phyloP scores from a whole-genome alignment of 1,284 basidiomycete species.

The Microbotryomycetes sp. region DNA sequence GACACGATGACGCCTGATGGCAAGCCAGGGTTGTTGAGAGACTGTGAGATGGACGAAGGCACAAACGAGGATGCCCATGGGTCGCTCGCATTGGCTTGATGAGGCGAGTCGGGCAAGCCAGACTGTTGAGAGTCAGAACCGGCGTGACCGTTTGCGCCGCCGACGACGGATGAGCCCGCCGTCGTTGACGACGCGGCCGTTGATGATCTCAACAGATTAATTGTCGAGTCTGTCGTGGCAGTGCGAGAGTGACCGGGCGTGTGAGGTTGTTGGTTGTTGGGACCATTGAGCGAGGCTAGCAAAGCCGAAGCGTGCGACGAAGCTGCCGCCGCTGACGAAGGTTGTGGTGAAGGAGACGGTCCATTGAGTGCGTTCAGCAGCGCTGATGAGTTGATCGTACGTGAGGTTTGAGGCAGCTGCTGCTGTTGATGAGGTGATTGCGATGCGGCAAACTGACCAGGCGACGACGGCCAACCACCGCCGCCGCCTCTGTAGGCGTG shows the following conservation, averaged over 20 bases:
- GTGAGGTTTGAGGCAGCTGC: constrained; percentile 1
- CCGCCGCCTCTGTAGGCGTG: too few species aligned
- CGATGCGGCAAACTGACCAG: neutral
- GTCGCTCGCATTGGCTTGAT: neutral
- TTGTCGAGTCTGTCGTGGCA: neutral
- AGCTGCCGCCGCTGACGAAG: neutral
- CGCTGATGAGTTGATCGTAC: constrained; percentile 3
- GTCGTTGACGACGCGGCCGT: constrained; percentile 24
- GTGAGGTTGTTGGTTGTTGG: neutral
- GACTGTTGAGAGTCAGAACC: neutral
- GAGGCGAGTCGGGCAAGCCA: neutral
- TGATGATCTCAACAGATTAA: constrained; percentile 2
- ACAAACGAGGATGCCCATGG: constrained; percentile 41
- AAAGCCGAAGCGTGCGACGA: constrained; percentile 3
- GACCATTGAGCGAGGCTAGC: constrained; percentile 11
- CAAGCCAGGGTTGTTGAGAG: constrained; percentile 44
- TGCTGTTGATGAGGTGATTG: neutral
- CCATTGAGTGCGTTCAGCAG: constrained; percentile 10
- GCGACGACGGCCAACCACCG: neutral
- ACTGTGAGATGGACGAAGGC: constrained; percentile 41
- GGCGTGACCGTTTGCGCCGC: neutral
- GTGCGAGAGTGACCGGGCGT: neutral
- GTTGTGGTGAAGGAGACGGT: neutral
- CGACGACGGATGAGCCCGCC: constrained; percentile 12
- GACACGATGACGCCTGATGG: constrained; percentile 35